Evolutionary conservation across 1,284 basidiomycete species (phyloP).

Genomic region (Apiotrichum gamsii): DNA sequence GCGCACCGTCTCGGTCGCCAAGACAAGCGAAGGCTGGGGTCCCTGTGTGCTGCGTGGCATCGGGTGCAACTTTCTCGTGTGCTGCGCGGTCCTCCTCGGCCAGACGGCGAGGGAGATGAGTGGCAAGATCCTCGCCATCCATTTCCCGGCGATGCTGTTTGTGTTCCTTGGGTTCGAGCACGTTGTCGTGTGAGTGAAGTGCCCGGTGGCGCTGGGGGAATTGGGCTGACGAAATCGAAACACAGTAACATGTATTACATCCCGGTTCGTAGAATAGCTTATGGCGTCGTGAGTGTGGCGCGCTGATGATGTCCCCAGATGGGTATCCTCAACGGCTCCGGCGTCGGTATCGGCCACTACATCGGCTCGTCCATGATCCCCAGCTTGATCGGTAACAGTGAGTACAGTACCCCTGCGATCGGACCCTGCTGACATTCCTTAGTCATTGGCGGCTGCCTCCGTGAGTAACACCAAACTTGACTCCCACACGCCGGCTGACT

Average conservation of each 20-base stretch:
- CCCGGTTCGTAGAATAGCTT: slow-evolving; percentile 6
- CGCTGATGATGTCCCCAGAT: slow-evolving; percentile 30
- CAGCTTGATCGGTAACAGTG: slow-evolving; percentile 24
- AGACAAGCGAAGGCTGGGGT: slow-evolving; percentile 22
- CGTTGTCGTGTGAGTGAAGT: slow-evolving; percentile 32
- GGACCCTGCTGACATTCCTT: not conserved
- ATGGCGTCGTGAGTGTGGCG: no score
- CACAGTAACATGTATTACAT: slow-evolving; percentile 38
- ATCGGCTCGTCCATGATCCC: slow-evolving; percentile 23
- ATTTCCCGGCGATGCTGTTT: slow-evolving; percentile 43
- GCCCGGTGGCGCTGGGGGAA: not conserved
- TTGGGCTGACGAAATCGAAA: no score
- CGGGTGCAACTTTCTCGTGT: slow-evolving; percentile 45
- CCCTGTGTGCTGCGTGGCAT: slow-evolving; percentile 39
- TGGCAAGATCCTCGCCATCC: slow-evolving; percentile 38
- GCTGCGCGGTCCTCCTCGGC: slow-evolving; percentile 41
- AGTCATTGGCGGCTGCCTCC: slow-evolving; percentile 14
- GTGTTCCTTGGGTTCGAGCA: slow-evolving; percentile 43
- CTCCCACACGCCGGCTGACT: not conserved
- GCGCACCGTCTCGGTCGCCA: slow-evolving; percentile 17
- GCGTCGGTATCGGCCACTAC: slow-evolving; percentile 18
- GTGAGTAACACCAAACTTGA: not conserved
- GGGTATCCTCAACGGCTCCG: slow-evolving; percentile 35
- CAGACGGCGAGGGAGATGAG: slow-evolving; percentile 32
- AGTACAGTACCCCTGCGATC: slow-evolving; percentile 5